Base-by-base conservation (phyloP, 2,329 filamentous ascomycete genomes). In the Aspergillus aculeatinus region DNA sequence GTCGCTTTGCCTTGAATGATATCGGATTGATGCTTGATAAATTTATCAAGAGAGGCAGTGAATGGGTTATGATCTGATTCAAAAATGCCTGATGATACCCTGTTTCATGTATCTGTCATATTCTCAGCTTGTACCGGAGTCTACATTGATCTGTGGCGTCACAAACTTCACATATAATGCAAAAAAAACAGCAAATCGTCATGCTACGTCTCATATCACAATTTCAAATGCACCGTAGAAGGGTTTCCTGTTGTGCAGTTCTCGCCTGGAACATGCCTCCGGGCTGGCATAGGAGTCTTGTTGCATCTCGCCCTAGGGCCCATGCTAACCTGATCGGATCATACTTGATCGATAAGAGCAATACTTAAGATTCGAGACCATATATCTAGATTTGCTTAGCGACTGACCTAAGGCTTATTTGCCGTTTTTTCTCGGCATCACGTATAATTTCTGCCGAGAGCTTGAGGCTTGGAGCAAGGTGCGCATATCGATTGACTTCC, bases 1-100 rank as follows among this genome's bases (percentile, higher is more conserved):
- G 94, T 76, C 89, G 95, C 19, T 99, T 99, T 74, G 92, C 93
- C n/a, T 81, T 99, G 62, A 83, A 87, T 4, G 95, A 99, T 75
- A 79, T 99, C 62, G 85, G 87, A 44, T 76, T 95, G 72, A 82
- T 99, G 80, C 81, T 99, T 67, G 95, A 99, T 76, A 99, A 98
- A 75, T 98, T 95, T 72, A 89, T 99, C 74, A 99, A 99, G 82
- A 87, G 93, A 66, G 93, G 94, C 25, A 96, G 89, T 69, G 94
- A 99, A 81, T 99, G 94, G 94, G 92, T 97, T 56, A 76, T 89
- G 63, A 78, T 83, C 57, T 87, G 61, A 70, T 16, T 25, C 19
- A 16, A 44, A 12, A 7, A 44, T 19, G 16, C 14, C 39, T 44
- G 6, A 44, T 42, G 19, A 42, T 16, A 44, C 39, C 16, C 39